These are phyloP conservation scores for Globisporangium recalcitrans DNA, from an alignment of 352 stramenopile genomes.

Conservation along the genomic window DNA sequence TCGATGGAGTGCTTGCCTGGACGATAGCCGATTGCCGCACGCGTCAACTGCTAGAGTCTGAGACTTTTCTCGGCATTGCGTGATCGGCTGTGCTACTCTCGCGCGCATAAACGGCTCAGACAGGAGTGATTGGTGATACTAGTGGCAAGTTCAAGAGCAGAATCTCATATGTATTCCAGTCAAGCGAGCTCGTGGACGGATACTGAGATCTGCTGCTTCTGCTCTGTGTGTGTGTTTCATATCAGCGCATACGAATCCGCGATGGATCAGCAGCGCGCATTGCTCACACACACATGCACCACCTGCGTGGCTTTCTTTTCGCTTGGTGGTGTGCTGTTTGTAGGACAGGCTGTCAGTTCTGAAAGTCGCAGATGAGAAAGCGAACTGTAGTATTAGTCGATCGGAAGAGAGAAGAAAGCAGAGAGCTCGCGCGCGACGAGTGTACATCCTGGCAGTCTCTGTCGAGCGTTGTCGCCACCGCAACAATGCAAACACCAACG, in stretches of 20 bases:
- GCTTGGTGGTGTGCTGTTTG: no score
- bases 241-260: no score
- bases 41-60: background rate
- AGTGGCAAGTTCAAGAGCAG: background rate
- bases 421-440: background rate
- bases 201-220: background rate
- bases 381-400: background rate
- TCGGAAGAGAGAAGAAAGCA: background rate
- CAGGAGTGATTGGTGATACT: background rate
- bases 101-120: background rate
- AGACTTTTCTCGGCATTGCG: background rate
- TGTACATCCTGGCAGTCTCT: background rate
- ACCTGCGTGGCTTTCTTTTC: no score
- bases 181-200: background rate
- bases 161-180: background rate
- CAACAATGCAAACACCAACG: no score
- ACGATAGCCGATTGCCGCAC: no score
- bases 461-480: no score
- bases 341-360: background rate
- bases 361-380: conserved; percentile 1
- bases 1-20: no score
- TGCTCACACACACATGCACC: background rate
- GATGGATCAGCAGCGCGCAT: background rate
- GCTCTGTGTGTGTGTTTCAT: background rate
- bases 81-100: background rate